phyloP scores from a whole-genome alignment of 306 rosid genomes.

The Crotalaria pallida region DNA sequence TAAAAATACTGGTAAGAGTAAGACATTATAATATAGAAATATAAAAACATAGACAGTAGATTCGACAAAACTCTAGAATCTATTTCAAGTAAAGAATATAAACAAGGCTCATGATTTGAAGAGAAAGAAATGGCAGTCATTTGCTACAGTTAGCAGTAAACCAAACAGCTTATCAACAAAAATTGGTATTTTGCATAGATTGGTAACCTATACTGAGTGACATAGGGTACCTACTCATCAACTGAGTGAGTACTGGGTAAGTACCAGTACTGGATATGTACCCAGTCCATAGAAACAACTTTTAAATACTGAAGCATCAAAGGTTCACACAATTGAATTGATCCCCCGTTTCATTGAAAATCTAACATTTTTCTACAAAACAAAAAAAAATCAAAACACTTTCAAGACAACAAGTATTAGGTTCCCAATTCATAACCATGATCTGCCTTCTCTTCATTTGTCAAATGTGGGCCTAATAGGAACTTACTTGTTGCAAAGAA shows the following conservation, averaged over 20 bases:
- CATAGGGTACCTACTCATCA: neutral
- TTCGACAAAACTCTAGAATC: neutral
- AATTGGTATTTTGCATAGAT: neutral
- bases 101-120: neutral
- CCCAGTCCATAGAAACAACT: neutral
- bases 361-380: no score
- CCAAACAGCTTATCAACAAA: neutral
- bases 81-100: neutral
- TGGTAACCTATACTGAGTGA: neutral
- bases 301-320: neutral
- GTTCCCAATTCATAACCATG: no score
- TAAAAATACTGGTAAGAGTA: neutral
- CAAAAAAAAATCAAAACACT: no score
- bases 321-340: neutral
- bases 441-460: no score
- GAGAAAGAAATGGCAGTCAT: neutral
- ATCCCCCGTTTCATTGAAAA: no score
- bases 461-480: no score
- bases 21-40: neutral
- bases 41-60: no score
- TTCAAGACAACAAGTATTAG: neutral
- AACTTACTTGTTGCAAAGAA: conserved; percentile 83
- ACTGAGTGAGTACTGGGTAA: neutral
- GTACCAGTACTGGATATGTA: neutral
- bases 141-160: neutral